Evolutionary conservation across 352 stramenopile genomes (phyloP), one percentile per base, ranked within the genome.

Genomic region (Globisporangium middletonii): DNA sequence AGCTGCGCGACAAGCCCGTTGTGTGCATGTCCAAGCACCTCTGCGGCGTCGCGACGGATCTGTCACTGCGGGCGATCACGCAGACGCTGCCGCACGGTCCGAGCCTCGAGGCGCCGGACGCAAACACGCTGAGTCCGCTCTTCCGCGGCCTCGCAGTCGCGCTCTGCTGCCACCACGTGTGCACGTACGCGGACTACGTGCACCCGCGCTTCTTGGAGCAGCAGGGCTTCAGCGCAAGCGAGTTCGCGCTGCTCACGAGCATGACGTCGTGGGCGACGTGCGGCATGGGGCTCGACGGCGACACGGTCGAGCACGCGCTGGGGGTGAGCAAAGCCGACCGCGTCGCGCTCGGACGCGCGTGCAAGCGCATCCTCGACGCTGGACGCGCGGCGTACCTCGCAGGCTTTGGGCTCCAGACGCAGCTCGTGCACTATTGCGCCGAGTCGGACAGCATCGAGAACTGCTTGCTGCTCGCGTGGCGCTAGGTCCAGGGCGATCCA

Each of bases 21-120:
- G 79, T 94, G 8, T 85, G 79, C 58, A 92, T 94, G 70, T 94
- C 84, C 52, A 94, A 94, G 64, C 84, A 94, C 50, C 57, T 94
- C 37, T 94, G 84, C 38, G 84, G 84, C 9, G 82, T 92, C 44
- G 84, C 84, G 42, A 94, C 84, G 0, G 84, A 94, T 53, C 51
- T 94, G 35, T 94, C 84, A 23, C 60, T 94, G 45, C 79, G 83
- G 50, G 75, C 81, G 27, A 74, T 92, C 28, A 65, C 68, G 3
- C 68, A 85, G 54, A 90, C 76, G 16, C 56, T 90, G 18, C 70
- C 76, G 15, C 15, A 53, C 12, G 11, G 23, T 2, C 42, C 50
- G 3, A 55, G 15, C 23, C 23, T 23, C 44, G 46, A 47, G 23
- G 52, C 55, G 3, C 46, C 55, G 0, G 13, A 35, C 47, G 44